Conservation (phyloP, 129 eudicot species). For the Erigeron canadensis region DNA sequence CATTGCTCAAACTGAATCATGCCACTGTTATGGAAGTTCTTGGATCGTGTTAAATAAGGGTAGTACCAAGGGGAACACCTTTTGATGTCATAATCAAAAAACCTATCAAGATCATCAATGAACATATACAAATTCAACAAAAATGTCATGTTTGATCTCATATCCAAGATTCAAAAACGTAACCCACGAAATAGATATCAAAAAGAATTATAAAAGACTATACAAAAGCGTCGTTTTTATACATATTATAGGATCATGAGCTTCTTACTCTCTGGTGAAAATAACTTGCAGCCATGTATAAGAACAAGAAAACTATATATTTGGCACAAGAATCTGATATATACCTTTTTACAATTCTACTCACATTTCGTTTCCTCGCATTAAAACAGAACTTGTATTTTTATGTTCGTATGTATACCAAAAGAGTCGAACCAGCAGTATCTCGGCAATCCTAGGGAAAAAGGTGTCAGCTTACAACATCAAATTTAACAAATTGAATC, state of each 20-base stretch:
- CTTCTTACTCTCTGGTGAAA: neutral
- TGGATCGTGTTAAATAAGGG: too few species aligned
- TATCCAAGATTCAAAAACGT: neutral
- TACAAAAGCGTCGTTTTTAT: neutral
- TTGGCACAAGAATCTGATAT: slow-evolving; percentile 7
- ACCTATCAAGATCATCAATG: slow-evolving; percentile 9
- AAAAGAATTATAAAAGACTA: neutral
- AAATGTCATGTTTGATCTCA: neutral
- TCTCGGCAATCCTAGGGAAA: slow-evolving; percentile 10
- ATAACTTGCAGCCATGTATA: slow-evolving; percentile 7
- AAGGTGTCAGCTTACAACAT: slow-evolving; percentile 13
- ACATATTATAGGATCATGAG: slow-evolving; percentile 9
- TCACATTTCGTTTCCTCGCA: neutral
- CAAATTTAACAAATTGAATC: slow-evolving; percentile 28
- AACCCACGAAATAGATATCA: neutral
- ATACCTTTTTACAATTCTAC: slow-evolving; percentile 30
- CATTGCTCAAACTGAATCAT: too few species aligned
- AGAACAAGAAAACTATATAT: slow-evolving; percentile 21
- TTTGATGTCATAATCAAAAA: neutral
- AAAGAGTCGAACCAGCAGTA: slow-evolving; percentile 4
- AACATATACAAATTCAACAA: slow-evolving; percentile 11
- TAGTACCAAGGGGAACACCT: neutral
- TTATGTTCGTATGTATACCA: slow-evolving; percentile 26
- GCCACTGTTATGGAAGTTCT: too few species aligned
- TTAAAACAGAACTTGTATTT: neutral